Evolutionary conservation across 2,329 filamentous ascomycete species (phyloP).

Genomic region (Ophiostoma fasciatum): DNA sequence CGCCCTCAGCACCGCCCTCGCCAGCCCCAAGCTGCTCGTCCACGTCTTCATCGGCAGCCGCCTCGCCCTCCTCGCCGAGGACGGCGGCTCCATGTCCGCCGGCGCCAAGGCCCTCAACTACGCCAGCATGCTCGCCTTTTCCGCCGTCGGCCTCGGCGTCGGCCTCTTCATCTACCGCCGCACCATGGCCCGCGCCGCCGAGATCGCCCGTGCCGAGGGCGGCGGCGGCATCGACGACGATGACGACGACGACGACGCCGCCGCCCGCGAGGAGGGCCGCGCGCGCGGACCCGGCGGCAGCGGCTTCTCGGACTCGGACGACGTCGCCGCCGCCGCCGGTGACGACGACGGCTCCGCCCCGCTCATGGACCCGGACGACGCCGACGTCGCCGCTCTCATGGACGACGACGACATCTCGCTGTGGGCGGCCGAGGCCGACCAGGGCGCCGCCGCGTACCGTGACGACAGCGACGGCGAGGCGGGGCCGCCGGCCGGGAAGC

Average conservation of each 20-base stretch:
- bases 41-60: slow-evolving; percentile 85
- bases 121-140: slow-evolving; percentile 59
- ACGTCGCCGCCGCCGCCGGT: slow-evolving; percentile 27
- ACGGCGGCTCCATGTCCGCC: slow-evolving; percentile 66
- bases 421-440: slow-evolving; percentile 32
- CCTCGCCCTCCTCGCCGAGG: slow-evolving; percentile 69
- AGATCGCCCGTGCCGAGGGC: slow-evolving; percentile 35
- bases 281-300: slow-evolving; percentile 13
- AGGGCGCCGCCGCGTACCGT: slow-evolving; percentile 8
- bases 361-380: slow-evolving; percentile 23
- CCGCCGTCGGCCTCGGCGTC: slow-evolving; percentile 55
- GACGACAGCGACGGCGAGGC: slow-evolving; percentile 11
- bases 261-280: slow-evolving; percentile 26
- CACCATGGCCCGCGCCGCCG: slow-evolving; percentile 47
- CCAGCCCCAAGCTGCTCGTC: slow-evolving; percentile 75
- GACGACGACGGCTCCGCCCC: slow-evolving; percentile 14
- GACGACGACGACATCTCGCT: slow-evolving; percentile 44
- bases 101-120: slow-evolving; percentile 74
- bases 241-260: slow-evolving; percentile 17
- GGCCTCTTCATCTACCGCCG: slow-evolving; percentile 74
- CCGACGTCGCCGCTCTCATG: slow-evolving; percentile 39
- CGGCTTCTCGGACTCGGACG: slow-evolving; percentile 13
- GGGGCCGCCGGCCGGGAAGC: background rate
- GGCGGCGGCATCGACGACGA: too few relatives aligned
- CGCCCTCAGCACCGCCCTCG: slow-evolving; percentile 65